These are phyloP conservation scores for Ganoderma multipileum DNA, from an alignment of 1,284 basidiomycete genomes.

Conservation along the genomic window DNA sequence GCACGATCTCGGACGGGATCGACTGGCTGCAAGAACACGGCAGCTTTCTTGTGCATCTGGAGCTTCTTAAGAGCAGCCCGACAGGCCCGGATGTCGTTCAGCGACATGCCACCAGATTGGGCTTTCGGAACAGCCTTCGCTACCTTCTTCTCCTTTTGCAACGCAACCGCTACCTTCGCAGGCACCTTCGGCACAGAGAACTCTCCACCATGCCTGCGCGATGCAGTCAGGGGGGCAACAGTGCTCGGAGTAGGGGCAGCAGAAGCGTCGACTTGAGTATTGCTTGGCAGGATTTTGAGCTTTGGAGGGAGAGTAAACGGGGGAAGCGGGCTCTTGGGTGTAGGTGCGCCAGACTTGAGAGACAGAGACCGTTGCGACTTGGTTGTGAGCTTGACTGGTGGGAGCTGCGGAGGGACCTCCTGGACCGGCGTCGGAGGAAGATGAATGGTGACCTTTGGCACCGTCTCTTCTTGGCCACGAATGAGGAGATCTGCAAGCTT, in stretches of 20 bases:
- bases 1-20: slow-evolving; percentile 89
- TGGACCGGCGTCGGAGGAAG: slow-evolving; percentile 79
- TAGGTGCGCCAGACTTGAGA: slow-evolving; percentile 50
- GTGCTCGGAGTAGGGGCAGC: slow-evolving; percentile 24
- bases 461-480: slow-evolving; percentile 79
- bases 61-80: slow-evolving; percentile 87
- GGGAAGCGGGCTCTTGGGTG: slow-evolving; percentile 51
- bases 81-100: slow-evolving; percentile 83
- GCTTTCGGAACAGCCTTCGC: slow-evolving; percentile 67
- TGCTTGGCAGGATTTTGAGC: slow-evolving; percentile 55
- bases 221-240: slow-evolving; percentile 31
- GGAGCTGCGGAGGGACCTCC: slow-evolving; percentile 63
- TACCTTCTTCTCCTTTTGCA: slow-evolving; percentile 41
- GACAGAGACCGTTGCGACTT: slow-evolving; percentile 47
- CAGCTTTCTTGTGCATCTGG: slow-evolving; percentile 71
- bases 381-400: slow-evolving; percentile 55
- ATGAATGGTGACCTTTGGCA: slow-evolving; percentile 89
- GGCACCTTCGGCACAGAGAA: slow-evolving; percentile 41
- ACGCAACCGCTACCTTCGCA: slow-evolving; percentile 33
- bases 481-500: slow-evolving; percentile 94
- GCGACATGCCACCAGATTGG: slow-evolving; percentile 82
- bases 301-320: slow-evolving; percentile 57
- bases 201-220: slow-evolving; percentile 18
- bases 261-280: slow-evolving; percentile 35
- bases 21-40: slow-evolving; percentile 86